phyloP scores from a whole-genome alignment of 2,329 filamentous ascomycete species.

The Massarina eburnea region DNA sequence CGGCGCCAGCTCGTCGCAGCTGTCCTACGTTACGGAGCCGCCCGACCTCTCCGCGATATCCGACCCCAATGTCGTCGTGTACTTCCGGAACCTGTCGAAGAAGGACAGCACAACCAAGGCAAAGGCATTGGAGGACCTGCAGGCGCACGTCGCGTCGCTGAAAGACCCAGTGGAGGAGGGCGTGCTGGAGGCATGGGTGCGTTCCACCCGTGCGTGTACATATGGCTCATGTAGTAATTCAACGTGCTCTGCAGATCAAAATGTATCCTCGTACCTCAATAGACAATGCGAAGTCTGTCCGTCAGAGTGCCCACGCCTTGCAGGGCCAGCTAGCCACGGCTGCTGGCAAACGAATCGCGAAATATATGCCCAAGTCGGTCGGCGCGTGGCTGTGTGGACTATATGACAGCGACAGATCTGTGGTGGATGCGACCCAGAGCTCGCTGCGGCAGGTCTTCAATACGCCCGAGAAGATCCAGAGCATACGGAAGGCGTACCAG shows the following conservation, averaged over 20 bases:
- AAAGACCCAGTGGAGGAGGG: conserved; percentile 72
- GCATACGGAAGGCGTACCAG: conserved; percentile 82
- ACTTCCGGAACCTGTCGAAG: conserved; percentile 91
- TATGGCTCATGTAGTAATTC: conserved; percentile 43
- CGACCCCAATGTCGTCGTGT: conserved; percentile 79
- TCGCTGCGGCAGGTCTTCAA: conserved; percentile 75
- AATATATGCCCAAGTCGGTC: conserved; percentile 72
- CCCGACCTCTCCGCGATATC: conserved; percentile 77
- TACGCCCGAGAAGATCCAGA: conserved; percentile 74
- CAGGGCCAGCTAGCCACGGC: conserved; percentile 64
- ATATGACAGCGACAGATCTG: conserved; percentile 80
- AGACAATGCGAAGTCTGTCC: conserved; percentile 83
- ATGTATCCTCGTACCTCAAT: conserved; percentile 88
- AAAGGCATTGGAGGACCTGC: conserved; percentile 85
- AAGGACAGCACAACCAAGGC: conserved; percentile 91
- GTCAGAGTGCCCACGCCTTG: conserved; percentile 78
- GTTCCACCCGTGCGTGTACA: conserved; percentile 42
- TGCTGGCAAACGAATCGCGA: conserved; percentile 79
- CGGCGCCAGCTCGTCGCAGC: conserved; percentile 56
- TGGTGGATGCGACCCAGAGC: conserved; percentile 74
- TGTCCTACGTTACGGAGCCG: conserved; percentile 87
- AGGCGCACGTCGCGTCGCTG: conserved; percentile 62
- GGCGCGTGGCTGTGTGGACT: conserved; percentile 89
- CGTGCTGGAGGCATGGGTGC: conserved; percentile 85
- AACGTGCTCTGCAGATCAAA: conserved; percentile 61